Base-by-base conservation (phyloP, 371 early-diverging fungal genomes). In the Mortierella sp. region DNA sequence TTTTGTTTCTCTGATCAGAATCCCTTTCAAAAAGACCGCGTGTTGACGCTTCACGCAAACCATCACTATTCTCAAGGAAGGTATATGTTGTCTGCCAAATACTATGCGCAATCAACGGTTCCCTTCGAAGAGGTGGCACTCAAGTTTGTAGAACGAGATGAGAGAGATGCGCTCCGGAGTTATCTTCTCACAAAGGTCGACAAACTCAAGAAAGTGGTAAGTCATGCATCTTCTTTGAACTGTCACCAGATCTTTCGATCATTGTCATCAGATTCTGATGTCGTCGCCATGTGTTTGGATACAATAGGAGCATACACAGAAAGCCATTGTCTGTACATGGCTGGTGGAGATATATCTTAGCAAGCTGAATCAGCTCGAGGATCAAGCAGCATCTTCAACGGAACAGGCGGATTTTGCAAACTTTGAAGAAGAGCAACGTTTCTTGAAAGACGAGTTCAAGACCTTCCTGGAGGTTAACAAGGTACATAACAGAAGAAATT, bases 61-160 rank as follows among this genome's bases (percentile, higher is more conserved):
- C 87, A 92, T 51, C 89, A 92, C 58, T 97, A 93, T 81, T 71
- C 84, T 2, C 88, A 90, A 52, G 84, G 86, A 7, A 84, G 90
- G 9, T 95, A 86, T 61, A 81, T 84, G 60, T 84, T 88, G 50
- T 91, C 96, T 13, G 97, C 98, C 3, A 83, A 87, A 40, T 94
- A 89, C 71, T 96, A 85, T 84, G 97, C 96, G 1, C 89, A 92
- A 59, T 88, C 91, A 25, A 82, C 86, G 0, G 84, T 92, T 7
- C 85, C 92, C 6, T 95, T 97, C 68, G 98, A 97, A 65, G 92
- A 95, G 57, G 90, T 94, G 1, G 88, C 87, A 4, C 81, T 96
- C 29, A 89, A 92, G 51, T 95, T 97, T 81, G 86, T 94, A 22
- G 88, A 88, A 12, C 83, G 83, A 14, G 86, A 88, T 27, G 93